Base-by-base conservation (phyloP, 2,329 filamentous ascomycete species). In the Didymosphaeria variabile region DNA sequence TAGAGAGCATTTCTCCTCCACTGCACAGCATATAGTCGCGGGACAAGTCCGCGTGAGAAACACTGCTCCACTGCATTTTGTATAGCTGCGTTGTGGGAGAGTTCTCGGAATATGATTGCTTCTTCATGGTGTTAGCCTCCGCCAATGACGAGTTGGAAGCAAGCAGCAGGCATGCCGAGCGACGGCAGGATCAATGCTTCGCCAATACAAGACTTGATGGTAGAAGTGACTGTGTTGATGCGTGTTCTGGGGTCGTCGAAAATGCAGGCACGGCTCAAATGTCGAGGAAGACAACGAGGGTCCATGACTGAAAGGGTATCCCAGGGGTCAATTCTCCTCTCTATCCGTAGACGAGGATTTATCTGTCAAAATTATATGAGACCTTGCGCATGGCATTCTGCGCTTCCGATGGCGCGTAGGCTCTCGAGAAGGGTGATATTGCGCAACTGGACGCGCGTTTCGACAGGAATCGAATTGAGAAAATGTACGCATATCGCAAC, bases 301-400 rank as follows among this genome's bases (percentile, higher is more conserved):
- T 29, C 26, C 26, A 29, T 29, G 26, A 40, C 1, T n/a, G 15
- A 40, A 13, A 17, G 15, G 1, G 5, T 40, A 6, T 5, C 17
- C 36, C 15, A 17, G 17, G 17, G 15, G 15, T n/a, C 36, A 15
- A 17, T 12, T 5, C 17, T 40, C 17, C 36, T 40, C 36, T 17
- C 6, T 40, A 40, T 40, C 17, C 15, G 36, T 13, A 36, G 36
- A 17, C 15, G 12, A 13, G 3, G 36, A 46, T 61, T 57, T 12
- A 47, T 42, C 32, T 53, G 21, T 1, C 59, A 61, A 17, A 53
- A 52, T 29, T 38, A 31, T 36, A 61, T 57, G 0, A 61, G 26
- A 9, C 54, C 47, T 13, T 32, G 38, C 1, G 59, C 59, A 45
- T 61, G 59, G 31, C 59, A 46, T 52, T 57, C 54, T 4, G 54